These are phyloP conservation scores for Cladophialophora psammophila DNA, from an alignment of 2,329 filamentous ascomycete genomes.

Conservation along the genomic window DNA sequence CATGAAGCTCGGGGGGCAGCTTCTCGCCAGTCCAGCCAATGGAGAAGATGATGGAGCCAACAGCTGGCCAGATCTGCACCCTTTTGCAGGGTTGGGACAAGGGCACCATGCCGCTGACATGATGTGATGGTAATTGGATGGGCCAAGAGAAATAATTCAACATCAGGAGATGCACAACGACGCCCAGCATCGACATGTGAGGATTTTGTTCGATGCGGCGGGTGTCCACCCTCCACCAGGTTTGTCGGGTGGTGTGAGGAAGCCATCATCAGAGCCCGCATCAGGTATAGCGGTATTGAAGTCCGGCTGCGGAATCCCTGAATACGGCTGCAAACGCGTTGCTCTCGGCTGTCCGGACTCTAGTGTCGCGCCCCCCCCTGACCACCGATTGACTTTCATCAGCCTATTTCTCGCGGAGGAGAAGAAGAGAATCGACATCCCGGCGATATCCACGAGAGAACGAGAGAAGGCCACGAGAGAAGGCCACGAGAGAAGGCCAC, in stretches of 20 bases:
- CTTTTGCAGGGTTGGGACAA: not conserved
- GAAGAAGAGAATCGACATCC: not conserved
- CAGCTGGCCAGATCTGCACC: not conserved
- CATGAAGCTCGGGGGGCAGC: too few species aligned
- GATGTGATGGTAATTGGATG: slow-evolving; percentile 1
- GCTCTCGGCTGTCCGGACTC: slow-evolving; percentile 4
- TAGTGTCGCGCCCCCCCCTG: not conserved
- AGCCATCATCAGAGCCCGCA: not conserved
- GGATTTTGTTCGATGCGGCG: not conserved
- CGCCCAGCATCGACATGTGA: not conserved
- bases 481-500: too few species aligned
- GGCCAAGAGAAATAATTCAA: not conserved
- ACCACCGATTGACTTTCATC: slow-evolving; percentile 3
- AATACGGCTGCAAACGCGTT: not conserved
- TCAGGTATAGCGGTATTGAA: slow-evolving; percentile 2
- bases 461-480: not conserved
- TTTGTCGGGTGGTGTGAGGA: slow-evolving; percentile 3
- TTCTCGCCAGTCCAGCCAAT: too few species aligned
- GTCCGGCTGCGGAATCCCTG: not conserved
- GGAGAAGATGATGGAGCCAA: not conserved
- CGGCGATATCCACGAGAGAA: not conserved
- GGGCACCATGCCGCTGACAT: not conserved
- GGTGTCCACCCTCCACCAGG: not conserved
- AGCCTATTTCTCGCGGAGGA: too few species aligned
- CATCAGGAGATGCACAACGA: slow-evolving; percentile 4